A percentile compares a stretch with the other conserved stretches of the same genome.
Evolutionary conservation across 805 yeast genomes (phyloP).

Genomic region (Pichia exigua): DNA sequence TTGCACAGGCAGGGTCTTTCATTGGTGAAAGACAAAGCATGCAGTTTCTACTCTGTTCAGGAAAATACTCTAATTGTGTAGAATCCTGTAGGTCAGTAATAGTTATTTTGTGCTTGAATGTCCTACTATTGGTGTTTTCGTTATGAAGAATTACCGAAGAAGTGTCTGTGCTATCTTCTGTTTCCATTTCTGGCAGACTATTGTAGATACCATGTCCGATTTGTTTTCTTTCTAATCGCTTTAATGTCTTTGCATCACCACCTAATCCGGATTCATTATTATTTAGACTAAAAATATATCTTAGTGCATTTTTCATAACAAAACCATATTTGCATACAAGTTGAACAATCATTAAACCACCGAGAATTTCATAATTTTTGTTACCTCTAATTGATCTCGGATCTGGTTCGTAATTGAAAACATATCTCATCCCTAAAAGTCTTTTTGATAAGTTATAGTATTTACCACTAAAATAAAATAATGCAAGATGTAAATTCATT

Average conservation of each 20-base stretch:
- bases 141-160: not conserved
- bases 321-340: conserved; percentile 35
- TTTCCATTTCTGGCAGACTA: not conserved
- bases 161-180: not conserved
- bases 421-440: conserved; percentile 73
- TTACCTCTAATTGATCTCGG: conserved; percentile 26
- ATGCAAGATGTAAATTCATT: conserved; percentile 64
- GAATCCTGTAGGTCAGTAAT: conserved; percentile 51
- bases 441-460: conserved; percentile 76
- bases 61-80: conserved; percentile 53
- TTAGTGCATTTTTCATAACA: not conserved
- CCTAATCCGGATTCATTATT: not conserved
- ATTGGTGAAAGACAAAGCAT: conserved; percentile 76
- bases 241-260: not conserved
- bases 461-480: conserved; percentile 76
- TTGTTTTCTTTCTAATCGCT: not conserved
- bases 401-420: conserved; percentile 50
- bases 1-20: conserved; percentile 76
- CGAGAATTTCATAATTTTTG: conserved; percentile 72
- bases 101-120: not conserved
- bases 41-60: conserved; percentile 64
- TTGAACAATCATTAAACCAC: conserved; percentile 51
- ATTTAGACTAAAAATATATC: too few relatives aligned
- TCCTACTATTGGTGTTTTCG: not conserved
- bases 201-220: not conserved